Evolutionary conservation across 169 alveolate species (phyloP).

Genomic region (Plasmodium blacklocki): DNA sequence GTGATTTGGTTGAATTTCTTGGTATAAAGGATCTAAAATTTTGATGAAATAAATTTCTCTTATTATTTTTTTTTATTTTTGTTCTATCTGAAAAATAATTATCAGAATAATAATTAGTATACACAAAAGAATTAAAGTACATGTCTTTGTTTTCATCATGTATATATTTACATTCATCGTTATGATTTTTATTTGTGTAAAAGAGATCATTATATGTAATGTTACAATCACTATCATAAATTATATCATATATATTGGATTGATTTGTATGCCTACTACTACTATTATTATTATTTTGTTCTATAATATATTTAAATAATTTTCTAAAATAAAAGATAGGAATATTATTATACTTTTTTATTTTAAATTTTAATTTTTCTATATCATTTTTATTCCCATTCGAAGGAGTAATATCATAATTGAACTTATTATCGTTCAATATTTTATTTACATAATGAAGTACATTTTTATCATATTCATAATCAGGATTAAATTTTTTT

Average conservation of each 20-base stretch:
- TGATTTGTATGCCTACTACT: too few species aligned
- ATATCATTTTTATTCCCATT: slow-evolving; percentile 42
- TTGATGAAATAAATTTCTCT: not conserved
- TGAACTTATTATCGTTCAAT: slow-evolving; percentile 15
- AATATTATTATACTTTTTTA: slow-evolving; percentile 39
- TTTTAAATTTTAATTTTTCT: slow-evolving; percentile 24
- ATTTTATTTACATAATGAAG: slow-evolving; percentile 41
- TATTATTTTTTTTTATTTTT: slow-evolving; percentile 16
- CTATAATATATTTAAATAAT: slow-evolving; percentile 19
- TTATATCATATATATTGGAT: not conserved
- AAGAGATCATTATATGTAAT: slow-evolving; percentile 8
- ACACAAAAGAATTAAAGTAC: slow-evolving; percentile 12
- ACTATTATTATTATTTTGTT: slow-evolving; percentile 12
- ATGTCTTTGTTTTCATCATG: slow-evolving; percentile 8
- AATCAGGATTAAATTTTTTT: slow-evolving; percentile 9
- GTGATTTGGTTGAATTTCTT: slow-evolving; percentile 8
- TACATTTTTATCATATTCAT: slow-evolving; percentile 44
- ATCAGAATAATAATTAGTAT: slow-evolving; percentile 47
- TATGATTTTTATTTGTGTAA: not conserved
- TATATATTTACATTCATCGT: slow-evolving; percentile 8
- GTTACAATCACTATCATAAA: slow-evolving; percentile 21
- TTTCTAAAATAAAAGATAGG: slow-evolving; percentile 43
- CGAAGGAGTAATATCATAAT: slow-evolving; percentile 13
- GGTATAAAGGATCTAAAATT: slow-evolving; percentile 10
- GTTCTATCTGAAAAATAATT: slow-evolving; percentile 60